These are phyloP conservation scores for Hyaloperonospora arabidopsidis DNA, from an alignment of 352 stramenopile genomes.

Conservation along the genomic window DNA sequence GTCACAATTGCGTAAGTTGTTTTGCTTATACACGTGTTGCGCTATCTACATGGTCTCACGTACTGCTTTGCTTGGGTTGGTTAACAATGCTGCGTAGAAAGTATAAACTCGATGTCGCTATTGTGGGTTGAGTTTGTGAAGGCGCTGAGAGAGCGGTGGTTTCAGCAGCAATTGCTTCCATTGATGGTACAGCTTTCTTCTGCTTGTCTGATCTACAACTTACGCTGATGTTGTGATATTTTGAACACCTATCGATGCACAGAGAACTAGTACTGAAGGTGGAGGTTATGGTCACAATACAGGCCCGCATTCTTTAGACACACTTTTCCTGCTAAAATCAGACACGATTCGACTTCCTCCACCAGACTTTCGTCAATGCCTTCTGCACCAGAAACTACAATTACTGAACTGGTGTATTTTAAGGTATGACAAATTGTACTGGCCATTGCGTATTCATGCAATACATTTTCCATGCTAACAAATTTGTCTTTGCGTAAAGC, in stretches of 20 bases:
- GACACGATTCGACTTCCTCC: constrained; percentile 39
- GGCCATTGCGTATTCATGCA: not conserved
- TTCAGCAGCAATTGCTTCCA: constrained; percentile 53
- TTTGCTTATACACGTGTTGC: not conserved
- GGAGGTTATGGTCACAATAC: constrained; percentile 23
- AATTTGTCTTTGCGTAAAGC: constrained; percentile 8
- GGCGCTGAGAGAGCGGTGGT: constrained; percentile 57
- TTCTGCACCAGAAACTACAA: constrained; percentile 77
- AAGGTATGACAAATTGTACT: constrained; percentile 19
- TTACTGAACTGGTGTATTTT: constrained; percentile 76
- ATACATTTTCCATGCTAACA: not conserved
- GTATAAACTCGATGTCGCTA: constrained; percentile 65
- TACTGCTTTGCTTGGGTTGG: constrained; percentile 3
- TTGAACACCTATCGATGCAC: not conserved
- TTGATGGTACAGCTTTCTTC: constrained; percentile 42
- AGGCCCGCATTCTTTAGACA: constrained; percentile 33
- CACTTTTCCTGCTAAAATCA: constrained; percentile 48
- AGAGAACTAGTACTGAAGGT: constrained; percentile 33
- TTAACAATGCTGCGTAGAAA: constrained; percentile 27
- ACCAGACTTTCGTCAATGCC: constrained; percentile 64
- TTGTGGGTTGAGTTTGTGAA: constrained; percentile 84
- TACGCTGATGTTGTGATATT: constrained; percentile 5
- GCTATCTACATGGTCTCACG: not conserved
- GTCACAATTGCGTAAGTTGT: constrained; percentile 50
- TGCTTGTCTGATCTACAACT: not conserved